phyloP scores from a whole-genome alignment of 2,329 filamentous ascomycete genomes.

The Xylaria sp. region DNA sequence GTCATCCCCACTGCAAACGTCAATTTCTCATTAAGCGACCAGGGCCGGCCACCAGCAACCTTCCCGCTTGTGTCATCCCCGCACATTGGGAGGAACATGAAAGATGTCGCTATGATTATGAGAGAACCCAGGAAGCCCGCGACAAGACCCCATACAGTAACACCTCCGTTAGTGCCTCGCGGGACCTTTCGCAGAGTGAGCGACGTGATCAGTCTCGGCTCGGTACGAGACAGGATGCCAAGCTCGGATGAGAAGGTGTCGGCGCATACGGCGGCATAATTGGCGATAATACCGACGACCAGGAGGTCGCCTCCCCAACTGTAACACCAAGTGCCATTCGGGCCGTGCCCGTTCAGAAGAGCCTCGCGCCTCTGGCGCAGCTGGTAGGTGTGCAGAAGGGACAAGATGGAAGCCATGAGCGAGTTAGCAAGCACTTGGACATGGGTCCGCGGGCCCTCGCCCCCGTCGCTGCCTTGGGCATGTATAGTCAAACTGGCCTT shows the following conservation, averaged over 20 bases:
- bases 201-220: slow-evolving; percentile 88
- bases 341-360: slow-evolving; percentile 49
- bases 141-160: slow-evolving; percentile 77
- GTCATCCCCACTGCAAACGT: slow-evolving; percentile 69
- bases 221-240: slow-evolving; percentile 81
- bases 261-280: slow-evolving; percentile 91
- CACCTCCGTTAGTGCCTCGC: slow-evolving; percentile 91
- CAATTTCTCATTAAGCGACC: slow-evolving; percentile 60
- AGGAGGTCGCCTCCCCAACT: slow-evolving; percentile 71
- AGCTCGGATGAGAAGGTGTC: slow-evolving; percentile 97
- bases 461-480: slow-evolving; percentile 76
- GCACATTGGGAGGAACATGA: slow-evolving; percentile 77
- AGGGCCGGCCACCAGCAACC: slow-evolving; percentile 59
- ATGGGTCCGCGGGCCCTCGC: slow-evolving; percentile 85
- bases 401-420: slow-evolving; percentile 75
- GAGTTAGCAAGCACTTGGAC: slow-evolving; percentile 93
- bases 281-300: slow-evolving; percentile 74
- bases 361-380: slow-evolving; percentile 60
- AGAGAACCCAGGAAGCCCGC: slow-evolving; percentile 81
- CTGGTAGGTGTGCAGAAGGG: slow-evolving; percentile 69
- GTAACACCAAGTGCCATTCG: slow-evolving; percentile 62
- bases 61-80: slow-evolving; percentile 52
- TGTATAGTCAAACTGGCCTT: slow-evolving; percentile 86
- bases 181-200: slow-evolving; percentile 81
- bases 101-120: slow-evolving; percentile 73